These are phyloP conservation scores for Domatiomyces globalis DNA, from an alignment of 2,329 filamentous ascomycete species.

Conservation along the genomic window DNA sequence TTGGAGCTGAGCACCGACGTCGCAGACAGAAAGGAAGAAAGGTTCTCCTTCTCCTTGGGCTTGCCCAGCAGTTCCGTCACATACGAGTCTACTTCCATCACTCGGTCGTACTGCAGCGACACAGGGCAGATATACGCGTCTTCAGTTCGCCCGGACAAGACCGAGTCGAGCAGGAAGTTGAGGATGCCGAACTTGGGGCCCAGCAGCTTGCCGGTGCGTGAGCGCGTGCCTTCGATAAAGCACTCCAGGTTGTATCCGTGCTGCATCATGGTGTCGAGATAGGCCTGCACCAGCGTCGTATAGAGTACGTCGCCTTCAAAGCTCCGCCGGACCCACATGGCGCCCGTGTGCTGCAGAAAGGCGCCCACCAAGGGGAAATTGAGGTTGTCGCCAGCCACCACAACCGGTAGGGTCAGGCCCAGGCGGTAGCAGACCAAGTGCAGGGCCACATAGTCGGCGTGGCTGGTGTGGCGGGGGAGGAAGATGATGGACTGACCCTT, in stretches of 20 bases:
- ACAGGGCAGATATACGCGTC: constrained; percentile 92
- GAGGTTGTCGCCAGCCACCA: constrained; percentile 89
- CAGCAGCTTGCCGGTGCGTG: constrained; percentile 81
- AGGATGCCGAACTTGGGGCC: constrained; percentile 93
- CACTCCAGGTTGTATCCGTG: constrained; percentile 92
- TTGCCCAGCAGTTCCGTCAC: constrained; percentile 86
- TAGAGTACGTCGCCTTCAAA: constrained; percentile 91
- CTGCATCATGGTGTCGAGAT: constrained; percentile 83
- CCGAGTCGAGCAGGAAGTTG: constrained; percentile 77
- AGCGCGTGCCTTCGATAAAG: constrained; percentile 91
- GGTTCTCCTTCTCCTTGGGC: constrained; percentile 89
- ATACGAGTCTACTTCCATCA: constrained; percentile 95
- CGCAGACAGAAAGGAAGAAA: constrained; percentile 75
- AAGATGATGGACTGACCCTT: constrained; percentile 96
- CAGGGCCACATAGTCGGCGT: constrained; percentile 90
- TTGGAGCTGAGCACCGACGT: constrained; percentile 80
- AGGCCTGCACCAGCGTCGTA: constrained; percentile 81
- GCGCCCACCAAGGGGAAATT: constrained; percentile 83
- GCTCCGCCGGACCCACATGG: constrained; percentile 55
- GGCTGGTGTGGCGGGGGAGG: constrained; percentile 81
- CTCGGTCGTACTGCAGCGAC: constrained; percentile 96
- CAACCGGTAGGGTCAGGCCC: constrained; percentile 73
- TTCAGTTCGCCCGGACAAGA: constrained; percentile 73
- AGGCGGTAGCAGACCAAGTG: constrained; percentile 92
- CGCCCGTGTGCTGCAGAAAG: constrained; percentile 82